Evolutionary conservation across 306 rosid species (phyloP).

Genomic region (Quercus variabilis): DNA sequence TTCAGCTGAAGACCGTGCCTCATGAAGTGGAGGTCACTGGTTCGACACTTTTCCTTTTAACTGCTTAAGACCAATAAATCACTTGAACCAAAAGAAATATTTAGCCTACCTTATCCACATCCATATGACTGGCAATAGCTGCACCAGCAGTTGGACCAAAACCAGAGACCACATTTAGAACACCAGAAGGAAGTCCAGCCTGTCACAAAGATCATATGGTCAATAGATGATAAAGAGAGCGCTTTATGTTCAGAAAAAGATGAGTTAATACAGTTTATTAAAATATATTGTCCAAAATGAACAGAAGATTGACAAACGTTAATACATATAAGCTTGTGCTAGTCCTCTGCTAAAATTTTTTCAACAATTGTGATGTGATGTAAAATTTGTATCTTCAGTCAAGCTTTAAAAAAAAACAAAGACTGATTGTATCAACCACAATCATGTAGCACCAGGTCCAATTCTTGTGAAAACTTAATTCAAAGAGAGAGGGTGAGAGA

Average conservation of each 20-base stretch:
- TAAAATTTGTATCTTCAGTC: background rate
- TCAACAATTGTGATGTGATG: background rate
- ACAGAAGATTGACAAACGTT: background rate
- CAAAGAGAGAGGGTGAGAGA: background rate
- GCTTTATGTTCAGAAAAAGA: background rate
- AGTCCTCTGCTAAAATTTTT: background rate
- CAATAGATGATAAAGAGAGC: background rate
- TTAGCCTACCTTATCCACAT: constrained; percentile 72
- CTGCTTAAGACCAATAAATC: no score
- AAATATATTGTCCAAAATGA: background rate
- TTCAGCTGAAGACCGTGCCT: no score
- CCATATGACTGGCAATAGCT: constrained; percentile 92
- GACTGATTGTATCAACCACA: background rate
- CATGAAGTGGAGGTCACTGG: no score
- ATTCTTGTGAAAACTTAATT: background rate
- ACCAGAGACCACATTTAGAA: constrained; percentile 79
- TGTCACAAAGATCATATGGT: constrained; percentile 33
- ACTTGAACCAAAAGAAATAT: no score
- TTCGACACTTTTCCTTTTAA: no score
- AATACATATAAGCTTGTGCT: background rate
- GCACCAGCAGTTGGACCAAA: constrained; percentile 97
- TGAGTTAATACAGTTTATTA: background rate
- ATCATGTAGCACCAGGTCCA: background rate
- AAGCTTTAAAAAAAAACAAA: background rate
- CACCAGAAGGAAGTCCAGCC: constrained; percentile 97